Base-by-base conservation (phyloP, 2,329 filamentous ascomycete species). In the Cryphonectria nitschkei region DNA sequence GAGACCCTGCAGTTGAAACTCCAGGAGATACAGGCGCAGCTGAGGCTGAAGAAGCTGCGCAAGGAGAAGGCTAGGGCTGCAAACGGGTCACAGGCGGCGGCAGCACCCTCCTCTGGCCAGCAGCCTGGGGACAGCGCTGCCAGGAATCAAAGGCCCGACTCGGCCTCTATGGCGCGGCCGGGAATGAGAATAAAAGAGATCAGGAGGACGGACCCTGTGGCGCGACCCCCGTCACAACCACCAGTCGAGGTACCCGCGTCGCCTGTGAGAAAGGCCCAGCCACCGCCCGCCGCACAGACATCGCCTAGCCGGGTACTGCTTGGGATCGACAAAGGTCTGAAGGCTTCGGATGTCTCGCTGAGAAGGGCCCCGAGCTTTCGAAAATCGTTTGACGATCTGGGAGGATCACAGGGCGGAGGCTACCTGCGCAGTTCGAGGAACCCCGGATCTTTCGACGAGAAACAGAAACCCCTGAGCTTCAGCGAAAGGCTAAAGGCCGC, bases 291-390 rank as follows among this genome's bases (percentile, higher is more conserved):
- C 22, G 83, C 88, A 19, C 90, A 89, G 50, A 89, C 86, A 37
- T 98, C 95, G 1, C 95, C 96, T 0, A 92, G 92, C 68, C 87
- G 95, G 72, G 88, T 96, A 19, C 81, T 94, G 26, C 80, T 98
- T 22, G 95, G 96, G 6, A 97, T 98, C 73, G 95, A 97, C 81
- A 97, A 97, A 79, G 94, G 94, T 0, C 83, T 95, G 50, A 92
- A 86, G 75, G 94, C 91, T 1, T 89, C 89, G 71, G 94, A 98
- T 76, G 86, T 98, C 43, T 98, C 95, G 3, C 82, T 98, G 39
- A 96, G 93, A 80, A 87, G 93, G 74, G 89, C 93, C 3, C 85
- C 89, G 2, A 86, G 82, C 70, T 77, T 84, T 41, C 83, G 81
- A 68, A 83, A 78, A 69, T 75, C 76, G 54, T 56, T 73, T 46